Evolutionary conservation across 2,329 filamentous ascomycete species (phyloP).

Genomic region (Pochonia chlamydosporia): DNA sequence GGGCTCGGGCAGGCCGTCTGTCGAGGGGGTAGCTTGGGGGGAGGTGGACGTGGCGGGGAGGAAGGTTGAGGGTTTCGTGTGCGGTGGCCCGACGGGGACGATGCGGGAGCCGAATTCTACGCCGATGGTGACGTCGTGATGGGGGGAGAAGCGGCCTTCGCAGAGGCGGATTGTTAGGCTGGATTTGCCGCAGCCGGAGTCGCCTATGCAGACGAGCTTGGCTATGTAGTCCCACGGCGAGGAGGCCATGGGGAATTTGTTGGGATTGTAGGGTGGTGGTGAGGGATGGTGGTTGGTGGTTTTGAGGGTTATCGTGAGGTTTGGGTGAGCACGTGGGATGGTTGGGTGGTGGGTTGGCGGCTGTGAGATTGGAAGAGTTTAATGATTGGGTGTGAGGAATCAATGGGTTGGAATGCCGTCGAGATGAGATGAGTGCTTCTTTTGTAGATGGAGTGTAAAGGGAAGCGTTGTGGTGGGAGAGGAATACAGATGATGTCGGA

Average conservation of each 20-base stretch:
- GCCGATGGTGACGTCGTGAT: conserved; percentile 96
- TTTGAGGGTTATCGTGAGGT: background rate
- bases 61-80: conserved; percentile 41
- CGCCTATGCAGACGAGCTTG: conserved; percentile 96
- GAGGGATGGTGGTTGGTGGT: background rate
- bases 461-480: background rate
- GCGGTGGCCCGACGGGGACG: conserved; percentile 81
- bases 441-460: background rate
- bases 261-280: background rate
- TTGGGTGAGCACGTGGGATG: background rate
- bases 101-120: conserved; percentile 94
- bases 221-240: conserved; percentile 97
- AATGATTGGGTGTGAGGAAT: background rate
- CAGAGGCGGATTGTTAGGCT: conserved; percentile 91
- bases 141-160: conserved; percentile 88
- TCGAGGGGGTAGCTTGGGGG: conserved; percentile 6
- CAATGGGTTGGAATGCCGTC: background rate
- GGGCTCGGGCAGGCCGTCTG: conserved; percentile 48
- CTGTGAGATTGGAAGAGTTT: background rate
- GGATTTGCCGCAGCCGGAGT: conserved; percentile 94
- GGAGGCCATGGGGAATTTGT: conserved; percentile 43
- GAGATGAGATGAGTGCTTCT: background rate
- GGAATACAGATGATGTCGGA: background rate
- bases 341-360: background rate
- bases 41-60: conserved; percentile 17